Conservation (phyloP, 768 basidiomycete species). For the Auricularia cornea region DNA sequence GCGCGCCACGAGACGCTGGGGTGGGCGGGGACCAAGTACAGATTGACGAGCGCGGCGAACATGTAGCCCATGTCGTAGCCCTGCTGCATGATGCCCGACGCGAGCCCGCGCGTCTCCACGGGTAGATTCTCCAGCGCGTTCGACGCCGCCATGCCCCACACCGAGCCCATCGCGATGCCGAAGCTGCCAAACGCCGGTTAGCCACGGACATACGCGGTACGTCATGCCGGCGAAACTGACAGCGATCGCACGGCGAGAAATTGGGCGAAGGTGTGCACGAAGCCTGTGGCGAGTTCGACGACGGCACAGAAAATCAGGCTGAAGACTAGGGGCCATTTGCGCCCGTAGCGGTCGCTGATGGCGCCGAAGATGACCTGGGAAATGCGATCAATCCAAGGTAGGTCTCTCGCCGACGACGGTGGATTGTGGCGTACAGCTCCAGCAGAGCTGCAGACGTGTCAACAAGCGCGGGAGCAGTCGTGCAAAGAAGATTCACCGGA, state of each 20-base stretch:
- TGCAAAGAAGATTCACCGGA: neutral
- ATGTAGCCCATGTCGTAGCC: constrained; percentile 87
- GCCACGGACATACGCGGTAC: constrained; percentile 17
- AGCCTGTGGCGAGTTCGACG: constrained; percentile 74
- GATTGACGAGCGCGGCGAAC: constrained; percentile 74
- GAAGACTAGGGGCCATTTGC: constrained; percentile 84
- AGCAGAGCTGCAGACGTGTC: neutral
- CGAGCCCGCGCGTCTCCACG: constrained; percentile 75
- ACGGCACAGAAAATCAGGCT: constrained; percentile 65
- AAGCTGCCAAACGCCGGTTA: neutral
- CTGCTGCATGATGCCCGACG: constrained; percentile 78
- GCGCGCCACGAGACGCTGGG: constrained; percentile 56
- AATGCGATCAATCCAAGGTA: neutral
- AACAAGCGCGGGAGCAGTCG: neutral
- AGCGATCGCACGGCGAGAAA: constrained; percentile 80
- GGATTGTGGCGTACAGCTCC: neutral
- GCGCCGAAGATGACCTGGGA: constrained; percentile 55
- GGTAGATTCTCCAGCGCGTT: constrained; percentile 88
- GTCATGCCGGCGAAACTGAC: constrained; percentile 66
- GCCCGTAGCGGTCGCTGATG: constrained; percentile 80
- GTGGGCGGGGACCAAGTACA: constrained; percentile 42
- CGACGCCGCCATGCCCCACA: constrained; percentile 79
- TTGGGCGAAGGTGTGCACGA: constrained; percentile 62
- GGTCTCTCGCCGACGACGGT: neutral
- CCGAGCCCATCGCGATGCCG: constrained; percentile 72